These are phyloP conservation scores for Aspergillus kassunensis DNA, from an alignment of 495 filamentous ascomycete species.

Conservation along the genomic window DNA sequence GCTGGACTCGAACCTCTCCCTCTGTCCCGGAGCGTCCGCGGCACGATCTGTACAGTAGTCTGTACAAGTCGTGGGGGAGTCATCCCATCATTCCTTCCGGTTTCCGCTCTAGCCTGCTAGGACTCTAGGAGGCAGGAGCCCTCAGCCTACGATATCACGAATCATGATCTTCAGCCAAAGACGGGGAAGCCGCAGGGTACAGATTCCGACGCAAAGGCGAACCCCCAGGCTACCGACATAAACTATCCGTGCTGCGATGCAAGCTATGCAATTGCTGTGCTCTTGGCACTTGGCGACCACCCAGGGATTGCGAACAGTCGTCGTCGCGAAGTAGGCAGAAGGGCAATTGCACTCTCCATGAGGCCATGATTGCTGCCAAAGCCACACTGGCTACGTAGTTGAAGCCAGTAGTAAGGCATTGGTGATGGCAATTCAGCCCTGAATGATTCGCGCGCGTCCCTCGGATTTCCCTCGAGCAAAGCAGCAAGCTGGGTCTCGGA, in stretches of 20 bases:
- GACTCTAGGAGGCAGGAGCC: too few species aligned
- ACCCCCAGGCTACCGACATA: too few species aligned
- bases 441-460: background rate
- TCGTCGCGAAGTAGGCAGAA: conserved; percentile 6
- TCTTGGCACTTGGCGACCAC: background rate
- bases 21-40: background rate
- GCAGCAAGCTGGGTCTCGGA: conserved; percentile 3
- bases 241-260: background rate
- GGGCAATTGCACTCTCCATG: background rate
- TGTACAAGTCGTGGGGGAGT: too few species aligned
- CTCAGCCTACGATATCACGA: background rate
- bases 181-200: too few species aligned
- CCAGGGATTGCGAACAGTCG: too few species aligned
- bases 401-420: too few species aligned
- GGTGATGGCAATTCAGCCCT: background rate
- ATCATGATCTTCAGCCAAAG: background rate
- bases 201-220: too few species aligned
- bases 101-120: too few species aligned
- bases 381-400: too few species aligned
- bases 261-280: background rate
- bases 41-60: background rate
- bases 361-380: background rate
- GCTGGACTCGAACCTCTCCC: background rate
- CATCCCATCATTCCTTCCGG: too few species aligned
- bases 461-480: background rate